These are phyloP conservation scores for Scytalidium sp. DNA, from an alignment of 2,329 filamentous ascomycete genomes.

Conservation along the genomic window DNA sequence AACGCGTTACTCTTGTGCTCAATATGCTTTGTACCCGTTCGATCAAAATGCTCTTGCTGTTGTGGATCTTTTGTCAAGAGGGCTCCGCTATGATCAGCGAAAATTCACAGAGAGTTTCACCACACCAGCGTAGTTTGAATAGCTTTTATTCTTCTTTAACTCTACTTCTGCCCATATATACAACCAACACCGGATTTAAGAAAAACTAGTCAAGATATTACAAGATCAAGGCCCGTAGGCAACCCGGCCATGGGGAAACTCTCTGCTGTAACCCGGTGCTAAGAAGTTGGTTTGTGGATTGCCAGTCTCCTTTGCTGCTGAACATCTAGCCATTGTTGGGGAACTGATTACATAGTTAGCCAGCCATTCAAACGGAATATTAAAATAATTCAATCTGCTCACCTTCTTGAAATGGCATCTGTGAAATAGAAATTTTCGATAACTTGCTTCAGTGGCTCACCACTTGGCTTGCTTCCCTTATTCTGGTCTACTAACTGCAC, in stretches of 20 bases:
- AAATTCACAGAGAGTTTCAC: neutral
- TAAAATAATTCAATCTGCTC: slow-evolving; percentile 35
- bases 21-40: too few relatives aligned
- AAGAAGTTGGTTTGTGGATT: slow-evolving; percentile 78
- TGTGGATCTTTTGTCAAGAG: neutral
- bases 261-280: slow-evolving; percentile 57
- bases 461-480: slow-evolving; percentile 75
- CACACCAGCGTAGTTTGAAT: slow-evolving; percentile 1
- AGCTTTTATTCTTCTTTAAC: slow-evolving; percentile 6
- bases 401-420: slow-evolving; percentile 95
- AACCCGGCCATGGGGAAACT: slow-evolving; percentile 25
- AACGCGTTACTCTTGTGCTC: too few relatives aligned
- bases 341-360: slow-evolving; percentile 54
- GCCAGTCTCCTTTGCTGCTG: slow-evolving; percentile 81
- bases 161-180: slow-evolving; percentile 29
- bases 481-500: slow-evolving; percentile 96
- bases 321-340: slow-evolving; percentile 97
- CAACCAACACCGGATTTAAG: slow-evolving; percentile 26
- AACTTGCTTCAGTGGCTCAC: slow-evolving; percentile 74
- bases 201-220: slow-evolving; percentile 21
- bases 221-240: slow-evolving; percentile 28
- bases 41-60: too few relatives aligned
- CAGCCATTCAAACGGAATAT: neutral
- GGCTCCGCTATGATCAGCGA: neutral
- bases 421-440: slow-evolving; percentile 99